Evolutionary conservation across 2,329 filamentous ascomycete genomes (phyloP), one percentile per base, ranked within the genome.

Genomic region (Xylariales sp.): DNA sequence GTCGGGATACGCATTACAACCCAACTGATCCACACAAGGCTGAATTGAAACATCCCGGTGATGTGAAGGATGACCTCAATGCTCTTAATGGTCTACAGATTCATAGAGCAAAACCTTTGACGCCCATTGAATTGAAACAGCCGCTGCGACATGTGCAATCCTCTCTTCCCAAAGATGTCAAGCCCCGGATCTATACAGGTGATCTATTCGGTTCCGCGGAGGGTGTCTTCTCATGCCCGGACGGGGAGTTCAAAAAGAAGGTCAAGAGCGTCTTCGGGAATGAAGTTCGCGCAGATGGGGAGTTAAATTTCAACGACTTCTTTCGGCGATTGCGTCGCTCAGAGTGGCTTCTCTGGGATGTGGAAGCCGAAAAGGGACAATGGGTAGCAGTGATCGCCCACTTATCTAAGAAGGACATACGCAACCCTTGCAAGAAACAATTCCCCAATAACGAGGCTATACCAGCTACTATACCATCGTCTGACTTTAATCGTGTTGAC

Each of bases 281-380:
- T 10, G 43, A 54, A 32, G 23, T 49, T 28, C 54, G 64, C n/a
- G 52, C 14, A 30, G 52, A 56, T 30, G 58, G 69, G 2, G 18
- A 18, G 1, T 0, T 63, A 3, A 46, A 49, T 18, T 67, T 62
- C 39, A 56, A 61, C 18, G 52, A 68, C 28, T 70, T 72, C 30
- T 70, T 70, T 23, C 57, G 57, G 32, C 49, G 61, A 55, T 8
- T 70, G 30, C 65, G 68, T 16, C 52, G 48, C 8, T 7, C 63
- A 6, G 65, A 72, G 34, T 72, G 64, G 54, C 52, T 72, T 10
- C 65, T 72, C 43, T 72, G 68, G 70, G 64, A 68, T 30, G 52
- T 72, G 7, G 61, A 67, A 46, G 65, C 54, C 12, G 61, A 50
- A 45, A 56, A 65, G 18, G 67, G 69, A 16, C 57, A 62, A 30